These are phyloP conservation scores for Trametes meyenii DNA, from an alignment of 768 basidiomycete genomes.

Conservation along the genomic window DNA sequence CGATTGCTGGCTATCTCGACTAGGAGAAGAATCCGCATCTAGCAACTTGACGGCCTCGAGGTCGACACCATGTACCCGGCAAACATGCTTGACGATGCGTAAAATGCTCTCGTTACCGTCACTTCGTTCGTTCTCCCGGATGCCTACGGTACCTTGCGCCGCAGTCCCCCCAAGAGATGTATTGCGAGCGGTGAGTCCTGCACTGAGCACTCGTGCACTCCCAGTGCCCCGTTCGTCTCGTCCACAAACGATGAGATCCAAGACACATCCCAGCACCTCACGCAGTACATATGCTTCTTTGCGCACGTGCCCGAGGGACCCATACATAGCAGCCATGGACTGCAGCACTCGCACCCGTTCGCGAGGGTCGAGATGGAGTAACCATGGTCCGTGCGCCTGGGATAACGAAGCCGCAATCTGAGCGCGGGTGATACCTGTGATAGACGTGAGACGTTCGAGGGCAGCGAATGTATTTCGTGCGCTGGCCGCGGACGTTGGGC, in stretches of 20 bases:
- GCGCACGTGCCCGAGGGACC: conserved; percentile 79
- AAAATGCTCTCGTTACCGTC: conserved; percentile 87
- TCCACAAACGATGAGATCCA: conserved; percentile 87
- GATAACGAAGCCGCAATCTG: conserved; percentile 67
- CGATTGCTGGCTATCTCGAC: conserved; percentile 10
- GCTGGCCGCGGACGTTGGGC: conserved; percentile 30
- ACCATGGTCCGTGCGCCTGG: conserved; percentile 85
- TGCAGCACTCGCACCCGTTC: conserved; percentile 77
- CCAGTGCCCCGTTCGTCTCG: conserved; percentile 64
- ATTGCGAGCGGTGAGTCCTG: conserved; percentile 54
- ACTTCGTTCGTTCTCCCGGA: conserved; percentile 71
- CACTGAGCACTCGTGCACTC: conserved; percentile 44
- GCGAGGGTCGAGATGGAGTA: conserved; percentile 74
- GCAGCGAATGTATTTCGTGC: conserved; percentile 40
- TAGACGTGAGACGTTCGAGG: conserved; percentile 65
- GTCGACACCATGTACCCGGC: conserved; percentile 80
- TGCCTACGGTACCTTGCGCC: conserved; percentile 60
- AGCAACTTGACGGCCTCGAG: conserved; percentile 68
- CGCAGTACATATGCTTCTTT: conserved; percentile 88
- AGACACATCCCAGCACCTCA: conserved; percentile 80
- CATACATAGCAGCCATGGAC: conserved; percentile 72
- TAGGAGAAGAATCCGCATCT: conserved; percentile 12
- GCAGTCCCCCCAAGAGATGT: conserved; percentile 35
- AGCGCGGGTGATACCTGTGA: conserved; percentile 72
- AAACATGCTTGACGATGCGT: conserved; percentile 70